Percentiles rank a stretch among this genome's conserved stretches.
phyloP scores from a whole-genome alignment of 306 rosid genomes.

The Bauhinia variegata region DNA sequence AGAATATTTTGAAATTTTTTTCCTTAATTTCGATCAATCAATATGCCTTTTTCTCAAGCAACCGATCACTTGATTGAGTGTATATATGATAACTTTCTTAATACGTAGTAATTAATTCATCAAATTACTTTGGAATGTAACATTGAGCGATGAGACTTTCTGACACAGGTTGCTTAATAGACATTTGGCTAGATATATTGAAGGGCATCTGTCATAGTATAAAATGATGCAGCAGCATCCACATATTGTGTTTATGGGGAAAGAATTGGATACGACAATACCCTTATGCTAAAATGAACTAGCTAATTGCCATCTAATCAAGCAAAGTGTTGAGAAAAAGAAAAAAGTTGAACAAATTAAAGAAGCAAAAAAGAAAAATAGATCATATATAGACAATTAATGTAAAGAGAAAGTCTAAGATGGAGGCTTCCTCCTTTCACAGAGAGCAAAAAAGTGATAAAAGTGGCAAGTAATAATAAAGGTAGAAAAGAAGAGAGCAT shows the following conservation, averaged over 20 bases:
- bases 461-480: constrained; percentile 34
- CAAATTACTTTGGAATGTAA: too few relatives aligned
- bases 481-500: constrained; percentile 35
- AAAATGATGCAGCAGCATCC: constrained; percentile 12
- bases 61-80: neutral
- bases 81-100: neutral
- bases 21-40: neutral
- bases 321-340: constrained; percentile 28
- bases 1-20: neutral
- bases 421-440: constrained; percentile 56
- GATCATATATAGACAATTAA: neutral
- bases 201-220: neutral
- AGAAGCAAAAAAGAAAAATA: constrained; percentile 19
- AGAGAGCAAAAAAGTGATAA: constrained; percentile 40
- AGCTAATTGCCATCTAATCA: constrained; percentile 34
- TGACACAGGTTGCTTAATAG: too few relatives aligned
- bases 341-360: constrained; percentile 31
- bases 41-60: neutral
- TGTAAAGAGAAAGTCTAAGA: constrained; percentile 46
- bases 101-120: neutral
- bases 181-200: neutral
- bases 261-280: neutral
- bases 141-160: too few relatives aligned
- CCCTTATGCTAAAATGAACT: neutral
- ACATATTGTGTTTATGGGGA: constrained; percentile 2